Evolutionary conservation across 305 asterid species (phyloP).

Genomic region (Fraxinus floribunda): DNA sequence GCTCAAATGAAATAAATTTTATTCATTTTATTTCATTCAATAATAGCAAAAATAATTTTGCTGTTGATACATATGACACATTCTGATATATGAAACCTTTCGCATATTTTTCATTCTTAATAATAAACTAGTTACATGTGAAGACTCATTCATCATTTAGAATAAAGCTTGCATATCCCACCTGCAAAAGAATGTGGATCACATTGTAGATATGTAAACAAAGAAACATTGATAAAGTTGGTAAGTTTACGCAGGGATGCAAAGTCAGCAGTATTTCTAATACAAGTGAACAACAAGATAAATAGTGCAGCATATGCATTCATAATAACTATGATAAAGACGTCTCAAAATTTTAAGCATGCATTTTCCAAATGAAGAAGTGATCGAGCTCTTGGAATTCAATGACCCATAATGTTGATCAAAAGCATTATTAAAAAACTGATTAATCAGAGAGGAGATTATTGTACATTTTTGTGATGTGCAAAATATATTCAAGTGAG

Average conservation of each 20-base stretch:
- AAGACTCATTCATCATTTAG: not conserved
- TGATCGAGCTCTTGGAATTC: not conserved
- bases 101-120: not conserved
- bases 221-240: not conserved
- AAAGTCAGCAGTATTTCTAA: not conserved
- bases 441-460: not conserved
- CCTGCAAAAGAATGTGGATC: not conserved
- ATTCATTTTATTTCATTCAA: not conserved
- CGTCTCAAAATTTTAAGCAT: not conserved
- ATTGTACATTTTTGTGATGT: not conserved
- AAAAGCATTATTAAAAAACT: not conserved
- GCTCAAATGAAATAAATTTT: no score
- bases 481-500: not conserved
- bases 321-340: not conserved
- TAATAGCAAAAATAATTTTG: not conserved
- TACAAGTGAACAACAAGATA: not conserved
- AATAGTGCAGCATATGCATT: not conserved
- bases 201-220: not conserved
- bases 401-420: not conserved
- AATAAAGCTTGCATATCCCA: not conserved
- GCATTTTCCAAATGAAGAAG: not conserved
- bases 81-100: not conserved
- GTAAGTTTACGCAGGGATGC: not conserved
- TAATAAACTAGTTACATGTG: not conserved
- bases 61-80: not conserved